Conservation (phyloP, 2,329 filamentous ascomycete genomes). For the Fusarium pseudonygamai region DNA sequence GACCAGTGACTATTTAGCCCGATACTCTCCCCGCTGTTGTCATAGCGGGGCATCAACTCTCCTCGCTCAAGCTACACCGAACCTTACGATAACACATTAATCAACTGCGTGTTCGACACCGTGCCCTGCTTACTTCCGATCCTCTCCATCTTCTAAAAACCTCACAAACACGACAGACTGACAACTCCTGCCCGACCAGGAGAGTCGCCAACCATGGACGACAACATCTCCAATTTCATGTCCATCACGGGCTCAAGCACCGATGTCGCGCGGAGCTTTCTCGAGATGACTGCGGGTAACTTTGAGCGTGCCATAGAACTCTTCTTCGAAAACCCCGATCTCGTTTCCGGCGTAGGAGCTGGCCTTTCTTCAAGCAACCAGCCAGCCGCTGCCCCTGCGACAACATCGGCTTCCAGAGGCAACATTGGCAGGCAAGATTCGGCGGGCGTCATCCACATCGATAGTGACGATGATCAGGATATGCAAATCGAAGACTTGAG, state of each 20-base stretch:
- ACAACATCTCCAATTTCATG: conserved; percentile 80
- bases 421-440: conserved; percentile 48
- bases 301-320: conserved; percentile 87
- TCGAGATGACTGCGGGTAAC: conserved; percentile 85
- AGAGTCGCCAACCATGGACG: conserved; percentile 65
- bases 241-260: conserved; percentile 80
- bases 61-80: conserved; percentile 27
- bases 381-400: conserved; percentile 2
- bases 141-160: neutral
- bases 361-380: conserved; percentile 41
- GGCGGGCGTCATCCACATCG: conserved; percentile 69
- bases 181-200: neutral
- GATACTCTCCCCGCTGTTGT: conserved; percentile 17
- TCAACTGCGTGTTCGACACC: neutral
- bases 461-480: conserved; percentile 53
- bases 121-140: neutral
- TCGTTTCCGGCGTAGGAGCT: conserved; percentile 53
- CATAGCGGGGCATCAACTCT: conserved; percentile 35
- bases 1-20: neutral
- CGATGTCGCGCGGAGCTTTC: conserved; percentile 81
- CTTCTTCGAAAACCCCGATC: conserved; percentile 88
- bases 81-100: conserved; percentile 21
- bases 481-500: conserved; percentile 53
- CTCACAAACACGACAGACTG: neutral
- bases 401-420: conserved; percentile 43